A percentile compares a stretch with the other conserved stretches of the same genome.
These are phyloP conservation scores for Mortierella sp. DNA, from an alignment of 371 early-diverging fungal genomes.

Conservation along the genomic window DNA sequence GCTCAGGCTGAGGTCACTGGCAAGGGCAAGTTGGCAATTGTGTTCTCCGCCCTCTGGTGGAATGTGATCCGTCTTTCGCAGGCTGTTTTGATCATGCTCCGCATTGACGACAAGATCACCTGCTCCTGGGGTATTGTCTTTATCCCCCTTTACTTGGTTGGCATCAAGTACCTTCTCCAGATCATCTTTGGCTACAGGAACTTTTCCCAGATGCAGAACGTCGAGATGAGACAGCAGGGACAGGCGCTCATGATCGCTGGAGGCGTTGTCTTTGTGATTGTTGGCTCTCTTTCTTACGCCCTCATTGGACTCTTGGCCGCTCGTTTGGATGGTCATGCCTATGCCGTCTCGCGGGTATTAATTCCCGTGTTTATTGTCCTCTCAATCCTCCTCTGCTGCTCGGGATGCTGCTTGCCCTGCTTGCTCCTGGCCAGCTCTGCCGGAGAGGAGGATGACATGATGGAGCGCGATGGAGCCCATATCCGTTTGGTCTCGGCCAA, in stretches of 20 bases:
- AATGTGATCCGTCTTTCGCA: slow-evolving; percentile 69
- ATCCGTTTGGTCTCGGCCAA: slow-evolving; percentile 54
- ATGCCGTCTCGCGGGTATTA: slow-evolving; percentile 77
- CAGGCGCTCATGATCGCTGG: slow-evolving; percentile 66
- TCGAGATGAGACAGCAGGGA: slow-evolving; percentile 64
- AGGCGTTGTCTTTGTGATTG: slow-evolving; percentile 66
- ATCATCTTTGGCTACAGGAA: slow-evolving; percentile 63
- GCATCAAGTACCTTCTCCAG: slow-evolving; percentile 70
- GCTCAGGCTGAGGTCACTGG: slow-evolving; percentile 20
- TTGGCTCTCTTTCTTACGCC: slow-evolving; percentile 75
- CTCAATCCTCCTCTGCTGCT: slow-evolving; percentile 75
- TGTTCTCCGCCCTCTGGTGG: slow-evolving; percentile 73
- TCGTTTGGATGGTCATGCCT: slow-evolving; percentile 69
- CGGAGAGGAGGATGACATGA: slow-evolving; percentile 29
- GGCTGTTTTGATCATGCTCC: slow-evolving; percentile 73
- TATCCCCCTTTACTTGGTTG: slow-evolving; percentile 85
- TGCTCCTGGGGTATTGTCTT: slow-evolving; percentile 84
- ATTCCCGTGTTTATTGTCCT: slow-evolving; percentile 87
- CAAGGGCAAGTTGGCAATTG: slow-evolving; percentile 26
- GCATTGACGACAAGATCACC: slow-evolving; percentile 69
- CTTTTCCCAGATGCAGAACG: slow-evolving; percentile 66
- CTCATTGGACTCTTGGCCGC: slow-evolving; percentile 80
- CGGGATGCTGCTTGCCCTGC: slow-evolving; percentile 85
- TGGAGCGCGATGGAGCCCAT: slow-evolving; percentile 39
- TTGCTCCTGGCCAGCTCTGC: slow-evolving; percentile 41